These are phyloP conservation scores for Pugionium dolabratum DNA, from an alignment of 345 rosid genomes.

Conservation along the genomic window DNA sequence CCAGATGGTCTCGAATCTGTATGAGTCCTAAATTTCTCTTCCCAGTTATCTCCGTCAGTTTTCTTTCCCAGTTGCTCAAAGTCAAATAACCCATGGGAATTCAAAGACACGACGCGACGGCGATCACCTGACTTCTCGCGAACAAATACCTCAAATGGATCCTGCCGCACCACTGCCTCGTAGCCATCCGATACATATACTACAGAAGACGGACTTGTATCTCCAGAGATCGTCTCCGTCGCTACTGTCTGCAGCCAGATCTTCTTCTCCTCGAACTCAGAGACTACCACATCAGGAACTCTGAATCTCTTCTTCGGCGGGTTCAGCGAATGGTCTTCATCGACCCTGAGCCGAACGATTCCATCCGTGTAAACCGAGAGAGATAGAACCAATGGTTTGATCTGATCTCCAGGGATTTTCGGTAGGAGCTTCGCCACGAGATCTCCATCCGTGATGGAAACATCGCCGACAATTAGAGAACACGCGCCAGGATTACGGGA, in stretches of 20 bases:
- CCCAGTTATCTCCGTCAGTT: conserved; percentile 80
- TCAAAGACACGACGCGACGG: conserved; percentile 67
- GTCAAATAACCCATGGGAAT: conserved; percentile 82
- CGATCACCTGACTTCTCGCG: conserved; percentile 56
- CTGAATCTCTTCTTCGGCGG: conserved; percentile 75
- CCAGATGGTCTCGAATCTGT: conserved; percentile 87
- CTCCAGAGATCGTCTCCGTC: conserved; percentile 60
- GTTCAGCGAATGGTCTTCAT: conserved; percentile 64
- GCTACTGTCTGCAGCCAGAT: conserved; percentile 64
- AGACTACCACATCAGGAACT: conserved; percentile 73
- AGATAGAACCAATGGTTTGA: conserved; percentile 65
- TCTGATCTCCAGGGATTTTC: conserved; percentile 41
- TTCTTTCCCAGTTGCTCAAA: conserved; percentile 81
- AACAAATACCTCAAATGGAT: conserved; percentile 81
- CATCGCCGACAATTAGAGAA: conserved; percentile 52
- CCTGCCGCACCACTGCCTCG: conserved; percentile 84
- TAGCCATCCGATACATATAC: conserved; percentile 61
- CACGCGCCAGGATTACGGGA: conserved; percentile 67
- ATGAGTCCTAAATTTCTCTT: conserved; percentile 76
- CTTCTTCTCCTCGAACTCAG: conserved; percentile 66
- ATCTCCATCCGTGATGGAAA: conserved; percentile 69
- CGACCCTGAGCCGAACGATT: conserved; percentile 71
- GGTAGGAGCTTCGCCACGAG: conserved; percentile 70
- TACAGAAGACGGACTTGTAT: conserved; percentile 53
- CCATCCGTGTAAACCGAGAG: conserved; percentile 71